Evolutionary conservation across 108 stramenopile genomes (phyloP).

Genomic region (Stephanodiscus triporus): DNA sequence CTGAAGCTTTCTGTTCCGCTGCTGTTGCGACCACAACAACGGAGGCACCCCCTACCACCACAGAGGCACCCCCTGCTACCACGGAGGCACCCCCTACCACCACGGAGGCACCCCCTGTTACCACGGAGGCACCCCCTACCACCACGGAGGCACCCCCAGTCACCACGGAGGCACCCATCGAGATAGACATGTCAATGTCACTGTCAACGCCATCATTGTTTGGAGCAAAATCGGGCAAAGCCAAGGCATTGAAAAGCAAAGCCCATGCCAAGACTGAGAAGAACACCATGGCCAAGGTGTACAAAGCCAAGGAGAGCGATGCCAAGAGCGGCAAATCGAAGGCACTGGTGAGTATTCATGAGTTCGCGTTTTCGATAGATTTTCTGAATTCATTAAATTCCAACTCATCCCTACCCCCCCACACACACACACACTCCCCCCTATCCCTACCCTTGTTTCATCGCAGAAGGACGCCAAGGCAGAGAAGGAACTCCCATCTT

Average conservation of each 20-base stretch:
- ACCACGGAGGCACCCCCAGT: conserved; percentile 5
- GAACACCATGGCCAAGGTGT: conserved; percentile 11
- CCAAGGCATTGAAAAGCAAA: not conserved
- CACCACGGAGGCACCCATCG: not conserved
- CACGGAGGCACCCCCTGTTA: not conserved
- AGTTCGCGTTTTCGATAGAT: not conserved
- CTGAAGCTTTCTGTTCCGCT: conserved; percentile 28
- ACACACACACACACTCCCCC: no score
- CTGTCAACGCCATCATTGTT: not conserved
- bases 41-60: not conserved
- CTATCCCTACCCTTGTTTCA: not conserved
- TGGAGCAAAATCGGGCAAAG: not conserved
- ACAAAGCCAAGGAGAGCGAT: not conserved
- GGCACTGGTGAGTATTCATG: not conserved
- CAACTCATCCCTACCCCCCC: not conserved
- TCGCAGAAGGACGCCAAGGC: conserved; percentile 3
- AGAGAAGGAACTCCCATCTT: not conserved
- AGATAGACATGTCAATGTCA: not conserved
- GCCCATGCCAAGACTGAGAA: conserved; percentile 5
- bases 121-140: conserved; percentile 4
- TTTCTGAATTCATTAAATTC: no score
- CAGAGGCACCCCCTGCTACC: not conserved
- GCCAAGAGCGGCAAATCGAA: not conserved
- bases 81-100: conserved; percentile 16
- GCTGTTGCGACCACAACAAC: conserved; percentile 1